Conservation (phyloP, 805 yeast species). For the Isabelozyma pseudorhagii region DNA sequence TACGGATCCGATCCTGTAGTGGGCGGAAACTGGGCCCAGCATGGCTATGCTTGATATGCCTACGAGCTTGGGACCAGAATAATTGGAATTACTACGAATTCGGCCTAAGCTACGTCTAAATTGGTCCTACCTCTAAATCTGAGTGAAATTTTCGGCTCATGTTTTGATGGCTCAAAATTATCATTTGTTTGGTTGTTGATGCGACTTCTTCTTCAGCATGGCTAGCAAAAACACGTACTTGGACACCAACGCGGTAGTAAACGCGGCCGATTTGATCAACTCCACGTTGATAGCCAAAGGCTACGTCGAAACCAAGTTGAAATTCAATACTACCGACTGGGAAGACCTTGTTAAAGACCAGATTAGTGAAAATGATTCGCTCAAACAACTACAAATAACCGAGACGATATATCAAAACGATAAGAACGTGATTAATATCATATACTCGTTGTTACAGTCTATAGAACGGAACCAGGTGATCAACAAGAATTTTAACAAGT, state of each 20-base stretch:
- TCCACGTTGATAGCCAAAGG: slow-evolving; percentile 32
- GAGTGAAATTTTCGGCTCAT: no score
- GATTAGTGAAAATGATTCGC: slow-evolving; percentile 6
- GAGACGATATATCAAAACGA: slow-evolving; percentile 34
- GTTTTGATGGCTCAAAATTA: no score
- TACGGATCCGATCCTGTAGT: no score
- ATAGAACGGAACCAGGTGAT: slow-evolving; percentile 32
- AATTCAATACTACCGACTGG: slow-evolving; percentile 36
- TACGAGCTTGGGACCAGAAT: no score
- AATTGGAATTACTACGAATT: no score
- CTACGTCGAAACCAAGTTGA: slow-evolving; percentile 26
- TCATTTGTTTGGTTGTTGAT: no score
- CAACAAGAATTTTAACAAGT: slow-evolving; percentile 25
- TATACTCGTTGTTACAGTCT: slow-evolving; percentile 29
- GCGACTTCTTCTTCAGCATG: background rate
- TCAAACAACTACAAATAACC: slow-evolving; percentile 18
- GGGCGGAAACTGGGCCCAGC: no score
- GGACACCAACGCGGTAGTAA: slow-evolving; percentile 29
- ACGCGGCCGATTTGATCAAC: slow-evolving; percentile 37
- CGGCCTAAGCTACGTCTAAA: no score
- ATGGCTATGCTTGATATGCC: no score
- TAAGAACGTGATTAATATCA: slow-evolving; percentile 33
- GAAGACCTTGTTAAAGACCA: slow-evolving; percentile 25
- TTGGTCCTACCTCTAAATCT: no score
- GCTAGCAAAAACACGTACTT: slow-evolving; percentile 7